Evolutionary conservation across 225 moss, liverwort and hornwort genomes (phyloP).

Genomic region (Neckera pumila): DNA sequence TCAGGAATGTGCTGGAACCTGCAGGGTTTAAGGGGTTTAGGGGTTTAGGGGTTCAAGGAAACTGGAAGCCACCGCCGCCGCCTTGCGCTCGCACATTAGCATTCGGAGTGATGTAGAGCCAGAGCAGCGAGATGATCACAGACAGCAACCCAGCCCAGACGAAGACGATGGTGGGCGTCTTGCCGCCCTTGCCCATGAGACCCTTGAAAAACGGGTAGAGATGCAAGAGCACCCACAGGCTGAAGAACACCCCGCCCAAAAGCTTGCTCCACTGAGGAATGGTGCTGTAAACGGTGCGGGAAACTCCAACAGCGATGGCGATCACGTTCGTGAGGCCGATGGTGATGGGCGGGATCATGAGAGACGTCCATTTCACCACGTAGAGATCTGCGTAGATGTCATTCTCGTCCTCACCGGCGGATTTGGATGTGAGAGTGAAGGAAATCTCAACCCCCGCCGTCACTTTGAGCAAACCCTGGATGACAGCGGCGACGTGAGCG

Average conservation of each 20-base stretch:
- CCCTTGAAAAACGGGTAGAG: constrained; percentile 72
- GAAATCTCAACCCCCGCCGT: constrained; percentile 66
- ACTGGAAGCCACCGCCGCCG: constrained; percentile 26
- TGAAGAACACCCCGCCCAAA: constrained; percentile 61
- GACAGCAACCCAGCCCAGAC: constrained; percentile 64
- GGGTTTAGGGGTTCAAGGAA: constrained; percentile 1
- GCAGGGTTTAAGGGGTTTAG: not conserved
- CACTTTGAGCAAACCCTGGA: constrained; percentile 66
- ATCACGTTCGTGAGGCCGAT: constrained; percentile 57
- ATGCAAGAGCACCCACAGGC: constrained; percentile 58
- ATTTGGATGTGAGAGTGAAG: constrained; percentile 63
- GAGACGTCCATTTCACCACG: constrained; percentile 58
- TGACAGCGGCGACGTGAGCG: constrained; percentile 62
- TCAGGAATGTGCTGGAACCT: constrained; percentile 22
- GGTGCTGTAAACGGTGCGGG: constrained; percentile 47
- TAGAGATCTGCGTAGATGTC: constrained; percentile 67
- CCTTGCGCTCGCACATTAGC: not conserved
- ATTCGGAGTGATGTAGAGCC: constrained; percentile 47
- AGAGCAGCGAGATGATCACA: constrained; percentile 68
- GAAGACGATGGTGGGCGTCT: constrained; percentile 61
- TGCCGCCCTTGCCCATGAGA: constrained; percentile 67
- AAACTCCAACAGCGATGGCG: constrained; percentile 55
- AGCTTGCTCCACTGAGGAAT: constrained; percentile 67
- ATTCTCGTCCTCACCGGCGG: constrained; percentile 42
- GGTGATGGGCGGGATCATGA: constrained; percentile 67